Evolutionary conservation across 2,329 filamentous ascomycete species (phyloP).

Genomic region (Periglandula ipomoeae): DNA sequence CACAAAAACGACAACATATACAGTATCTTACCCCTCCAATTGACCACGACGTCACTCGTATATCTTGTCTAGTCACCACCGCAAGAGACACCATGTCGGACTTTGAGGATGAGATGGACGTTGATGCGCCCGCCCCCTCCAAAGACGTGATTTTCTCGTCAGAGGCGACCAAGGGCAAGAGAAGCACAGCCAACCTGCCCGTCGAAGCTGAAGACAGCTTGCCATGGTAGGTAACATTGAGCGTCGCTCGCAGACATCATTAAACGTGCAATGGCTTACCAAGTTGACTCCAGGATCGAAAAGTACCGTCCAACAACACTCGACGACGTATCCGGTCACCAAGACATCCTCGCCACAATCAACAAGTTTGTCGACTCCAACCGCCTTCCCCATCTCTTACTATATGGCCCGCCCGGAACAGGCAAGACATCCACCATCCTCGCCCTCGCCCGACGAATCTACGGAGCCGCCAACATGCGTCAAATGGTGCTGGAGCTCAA

Average conservation of each 20-base stretch:
- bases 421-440: conserved; percentile 97
- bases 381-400: conserved; percentile 84
- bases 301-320: conserved; percentile 90
- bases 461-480: conserved; percentile 82
- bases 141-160: conserved; percentile 60
- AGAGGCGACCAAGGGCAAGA: conserved; percentile 76
- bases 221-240: conserved; percentile 60
- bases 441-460: conserved; percentile 86
- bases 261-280: not conserved
- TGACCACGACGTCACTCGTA: no score
- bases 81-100: conserved; percentile 40
- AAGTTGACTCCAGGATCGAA: conserved; percentile 61
- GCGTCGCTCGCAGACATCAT: not conserved
- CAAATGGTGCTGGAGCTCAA: conserved; percentile 99
- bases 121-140: conserved; percentile 39
- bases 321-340: conserved; percentile 88
- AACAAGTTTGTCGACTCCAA: conserved; percentile 97
- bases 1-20: no score
- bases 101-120: conserved; percentile 52
- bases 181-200: conserved; percentile 84
- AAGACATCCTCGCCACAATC: conserved; percentile 94
- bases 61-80: no score
- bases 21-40: no score
- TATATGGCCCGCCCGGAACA: conserved; percentile 93
- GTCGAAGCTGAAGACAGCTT: conserved; percentile 89